A percentile compares a stretch with the other conserved stretches of the same genome.
Conservation (phyloP, 1,284 basidiomycete species). For the Apiotrichum gracile region DNA sequence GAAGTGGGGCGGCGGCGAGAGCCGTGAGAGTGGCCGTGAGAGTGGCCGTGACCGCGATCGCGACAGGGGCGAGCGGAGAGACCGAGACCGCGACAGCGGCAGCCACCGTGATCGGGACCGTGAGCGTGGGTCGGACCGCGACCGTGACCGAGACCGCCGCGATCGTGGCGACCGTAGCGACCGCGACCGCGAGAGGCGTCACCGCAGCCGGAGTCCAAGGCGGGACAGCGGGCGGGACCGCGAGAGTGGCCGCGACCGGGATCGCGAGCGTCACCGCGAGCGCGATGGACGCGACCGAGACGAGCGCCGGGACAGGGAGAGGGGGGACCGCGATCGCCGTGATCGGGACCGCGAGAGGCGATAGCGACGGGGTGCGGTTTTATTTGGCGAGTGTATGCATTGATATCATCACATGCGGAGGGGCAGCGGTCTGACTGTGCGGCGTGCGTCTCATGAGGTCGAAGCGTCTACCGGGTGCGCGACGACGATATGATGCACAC, state of each 20-base stretch:
- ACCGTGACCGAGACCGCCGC: conserved; percentile 2
- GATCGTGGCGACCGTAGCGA: neutral
- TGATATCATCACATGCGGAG: too few species aligned
- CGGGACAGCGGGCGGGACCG: neutral
- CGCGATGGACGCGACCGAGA: neutral
- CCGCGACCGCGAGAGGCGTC: conserved; percentile 7
- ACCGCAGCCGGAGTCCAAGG: neutral
- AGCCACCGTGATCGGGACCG: conserved; percentile 1
- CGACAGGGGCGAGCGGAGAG: too few species aligned
- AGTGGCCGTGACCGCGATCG: conserved; percentile 2
- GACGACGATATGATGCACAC: too few species aligned
- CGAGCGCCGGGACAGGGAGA: neutral
- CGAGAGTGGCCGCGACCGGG: conserved; percentile 5
- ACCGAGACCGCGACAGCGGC: neutral
- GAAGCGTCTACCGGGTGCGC: too few species aligned
- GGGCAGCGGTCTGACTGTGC: too few species aligned
- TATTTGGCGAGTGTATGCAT: too few species aligned
- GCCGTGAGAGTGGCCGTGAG: neutral
- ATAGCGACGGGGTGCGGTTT: neutral
- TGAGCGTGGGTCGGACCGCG: conserved; percentile 2
- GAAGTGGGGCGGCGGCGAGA: conserved; percentile 6
- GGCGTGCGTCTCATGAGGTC: too few species aligned
- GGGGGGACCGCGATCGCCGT: neutral
- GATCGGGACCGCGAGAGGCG: neutral
- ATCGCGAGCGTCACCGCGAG: conserved; percentile 1